A percentile compares a stretch with the other conserved stretches of the same genome.
These are phyloP conservation scores for Xylariaceae sp. DNA, from an alignment of 2,329 filamentous ascomycete species.

Conservation along the genomic window DNA sequence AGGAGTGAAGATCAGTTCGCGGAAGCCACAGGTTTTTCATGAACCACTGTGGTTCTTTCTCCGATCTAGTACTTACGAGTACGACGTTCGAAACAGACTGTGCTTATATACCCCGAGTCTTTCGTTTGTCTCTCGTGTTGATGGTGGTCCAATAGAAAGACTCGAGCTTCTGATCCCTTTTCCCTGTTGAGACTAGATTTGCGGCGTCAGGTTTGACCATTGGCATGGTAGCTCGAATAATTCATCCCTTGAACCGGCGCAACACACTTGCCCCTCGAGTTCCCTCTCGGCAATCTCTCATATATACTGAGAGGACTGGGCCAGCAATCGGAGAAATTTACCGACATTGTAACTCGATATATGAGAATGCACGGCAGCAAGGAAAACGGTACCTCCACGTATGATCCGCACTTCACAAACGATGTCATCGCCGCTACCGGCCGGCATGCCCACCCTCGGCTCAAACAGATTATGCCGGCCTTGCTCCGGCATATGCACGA, in stretches of 20 bases:
- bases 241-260: neutral
- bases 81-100: neutral
- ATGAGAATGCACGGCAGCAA: neutral
- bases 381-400: neutral
- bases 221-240: neutral
- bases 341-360: neutral
- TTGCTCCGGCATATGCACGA: slow-evolving; percentile 73
- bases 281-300: neutral
- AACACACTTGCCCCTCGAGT: no score
- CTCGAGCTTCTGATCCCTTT: neutral
- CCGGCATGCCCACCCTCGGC: slow-evolving; percentile 61
- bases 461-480: slow-evolving; percentile 60
- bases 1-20: neutral
- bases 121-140: neutral
- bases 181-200: neutral
- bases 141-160: neutral
- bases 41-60: neutral
- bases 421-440: slow-evolving; percentile 70
- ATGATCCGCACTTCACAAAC: slow-evolving; percentile 55
- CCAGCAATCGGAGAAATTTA: neutral
- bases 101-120: neutral
- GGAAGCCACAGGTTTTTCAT: neutral
- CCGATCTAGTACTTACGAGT: neutral
- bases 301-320: neutral
- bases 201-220: neutral